These are phyloP conservation scores for Ceratocystis variospora DNA, from an alignment of 2,329 filamentous ascomycete genomes.

Conservation along the genomic window DNA sequence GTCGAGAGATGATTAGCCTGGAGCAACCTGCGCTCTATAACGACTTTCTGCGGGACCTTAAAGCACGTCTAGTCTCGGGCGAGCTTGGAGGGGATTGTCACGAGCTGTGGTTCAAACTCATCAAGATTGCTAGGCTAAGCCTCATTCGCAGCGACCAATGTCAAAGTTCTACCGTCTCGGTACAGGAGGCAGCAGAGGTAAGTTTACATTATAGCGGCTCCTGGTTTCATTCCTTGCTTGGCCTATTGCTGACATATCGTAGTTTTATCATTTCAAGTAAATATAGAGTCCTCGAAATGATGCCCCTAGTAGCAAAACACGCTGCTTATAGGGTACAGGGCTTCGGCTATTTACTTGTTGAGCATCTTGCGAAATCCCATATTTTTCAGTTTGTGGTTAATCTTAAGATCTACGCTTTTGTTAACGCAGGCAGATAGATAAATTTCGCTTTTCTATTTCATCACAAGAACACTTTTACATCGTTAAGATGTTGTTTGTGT, in stretches of 20 bases:
- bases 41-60: constrained; percentile 54
- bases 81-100: constrained; percentile 61
- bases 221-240: not conserved
- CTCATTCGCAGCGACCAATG: constrained; percentile 53
- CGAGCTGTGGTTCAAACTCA: constrained; percentile 63
- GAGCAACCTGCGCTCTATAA: constrained; percentile 72
- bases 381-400: no score
- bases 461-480: no score
- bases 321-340: no score
- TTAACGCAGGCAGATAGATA: no score
- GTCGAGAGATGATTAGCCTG: constrained; percentile 58
- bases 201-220: constrained; percentile 19
- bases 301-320: no score
- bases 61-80: constrained; percentile 53
- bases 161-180: constrained; percentile 50
- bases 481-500: no score
- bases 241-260: not conserved
- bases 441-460: no score
- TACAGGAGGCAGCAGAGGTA: constrained; percentile 56
- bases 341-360: no score
- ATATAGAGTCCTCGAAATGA: no score
- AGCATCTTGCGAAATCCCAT: no score
- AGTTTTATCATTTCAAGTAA: constrained; percentile 27
- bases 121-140: constrained; percentile 54
- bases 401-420: no score